Conservation (phyloP, 2,329 filamentous ascomycete species). For the Aspergillus sp. region DNA sequence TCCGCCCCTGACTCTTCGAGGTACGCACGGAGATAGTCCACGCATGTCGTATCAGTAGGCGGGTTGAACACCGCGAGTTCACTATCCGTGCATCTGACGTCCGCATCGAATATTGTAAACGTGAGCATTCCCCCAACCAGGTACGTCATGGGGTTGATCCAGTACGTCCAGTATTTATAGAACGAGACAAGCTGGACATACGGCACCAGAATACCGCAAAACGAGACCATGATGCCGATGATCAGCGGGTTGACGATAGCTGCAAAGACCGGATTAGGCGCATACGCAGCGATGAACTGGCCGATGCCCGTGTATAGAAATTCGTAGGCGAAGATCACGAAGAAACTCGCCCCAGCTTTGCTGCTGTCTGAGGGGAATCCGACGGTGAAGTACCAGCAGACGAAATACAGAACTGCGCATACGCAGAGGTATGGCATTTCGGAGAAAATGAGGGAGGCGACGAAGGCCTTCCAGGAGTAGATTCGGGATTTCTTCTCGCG, state of each 20-base stretch:
- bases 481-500: constrained; percentile 64
- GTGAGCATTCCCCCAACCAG: constrained; percentile 58
- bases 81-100: constrained; percentile 47
- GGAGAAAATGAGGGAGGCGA: constrained; percentile 52
- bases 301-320: constrained; percentile 52
- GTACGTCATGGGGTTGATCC: constrained; percentile 62
- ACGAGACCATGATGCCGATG: constrained; percentile 68
- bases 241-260: constrained; percentile 74
- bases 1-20: no score
- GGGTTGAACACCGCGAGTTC: constrained; percentile 53
- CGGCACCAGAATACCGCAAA: constrained; percentile 70
- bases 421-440: constrained; percentile 49
- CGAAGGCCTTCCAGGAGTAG: constrained; percentile 61
- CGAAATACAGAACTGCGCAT: constrained; percentile 48
- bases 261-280: constrained; percentile 65
- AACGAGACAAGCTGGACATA: constrained; percentile 64
- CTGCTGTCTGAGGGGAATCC: neutral
- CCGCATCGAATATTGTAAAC: constrained; percentile 51
- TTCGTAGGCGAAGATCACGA: constrained; percentile 59
- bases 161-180: constrained; percentile 67
- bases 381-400: constrained; percentile 54
- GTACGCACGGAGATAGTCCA: no score
- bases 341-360: constrained; percentile 49
- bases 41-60: no score
- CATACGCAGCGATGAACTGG: constrained; percentile 77